Evolutionary conservation across 441 rosid species (phyloP).

Genomic region (Iberis amara): DNA sequence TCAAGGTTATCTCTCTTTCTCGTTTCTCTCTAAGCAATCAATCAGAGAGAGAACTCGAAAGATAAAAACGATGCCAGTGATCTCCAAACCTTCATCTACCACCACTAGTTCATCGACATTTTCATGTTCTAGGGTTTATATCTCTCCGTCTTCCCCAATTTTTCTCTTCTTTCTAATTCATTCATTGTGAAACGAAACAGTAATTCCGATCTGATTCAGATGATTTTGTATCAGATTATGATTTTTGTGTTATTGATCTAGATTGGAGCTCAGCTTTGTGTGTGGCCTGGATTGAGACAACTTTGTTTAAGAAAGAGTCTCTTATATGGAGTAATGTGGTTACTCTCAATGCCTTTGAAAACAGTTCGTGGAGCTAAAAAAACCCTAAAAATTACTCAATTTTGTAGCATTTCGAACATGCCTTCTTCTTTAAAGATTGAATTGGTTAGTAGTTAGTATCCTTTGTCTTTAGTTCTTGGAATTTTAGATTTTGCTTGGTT

Average conservation of each 20-base stretch:
- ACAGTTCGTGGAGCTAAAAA: constrained; percentile 86
- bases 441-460: constrained; percentile 50
- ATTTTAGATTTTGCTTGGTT: background rate
- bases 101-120: constrained; percentile 49
- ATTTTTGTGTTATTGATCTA: constrained; percentile 22
- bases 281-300: constrained; percentile 76
- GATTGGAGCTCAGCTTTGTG: constrained; percentile 56
- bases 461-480: too few species aligned
- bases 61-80: constrained; percentile 47
- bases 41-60: constrained; percentile 17
- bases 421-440: constrained; percentile 84
- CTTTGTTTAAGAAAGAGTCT: constrained; percentile 78
- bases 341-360: constrained; percentile 71
- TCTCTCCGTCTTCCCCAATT: constrained; percentile 9
- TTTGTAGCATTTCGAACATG: constrained; percentile 72
- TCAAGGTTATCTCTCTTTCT: constrained; percentile 6
- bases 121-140: constrained; percentile 59
- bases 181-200: background rate
- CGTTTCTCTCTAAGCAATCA: constrained; percentile 12
- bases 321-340: constrained; percentile 65
- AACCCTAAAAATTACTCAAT: constrained; percentile 72
- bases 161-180: background rate
- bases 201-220: constrained; percentile 21
- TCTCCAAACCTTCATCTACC: constrained; percentile 70
- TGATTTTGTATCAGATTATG: too few species aligned